Evolutionary conservation across 177 flowering plant genomes (phyloP).

Genomic region (Vitis hybrid): DNA sequence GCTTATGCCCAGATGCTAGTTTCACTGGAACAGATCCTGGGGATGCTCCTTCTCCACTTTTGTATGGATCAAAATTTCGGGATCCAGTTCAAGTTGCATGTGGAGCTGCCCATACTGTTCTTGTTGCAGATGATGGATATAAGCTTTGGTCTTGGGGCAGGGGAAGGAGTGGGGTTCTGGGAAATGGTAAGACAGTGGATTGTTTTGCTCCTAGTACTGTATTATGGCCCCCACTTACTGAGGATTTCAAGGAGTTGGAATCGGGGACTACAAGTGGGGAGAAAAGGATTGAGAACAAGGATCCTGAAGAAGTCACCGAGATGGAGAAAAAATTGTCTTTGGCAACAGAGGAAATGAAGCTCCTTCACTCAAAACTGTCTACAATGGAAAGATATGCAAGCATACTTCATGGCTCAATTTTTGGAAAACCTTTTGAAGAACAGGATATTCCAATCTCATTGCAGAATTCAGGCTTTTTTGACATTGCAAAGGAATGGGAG

Average conservation of each 20-base stretch:
- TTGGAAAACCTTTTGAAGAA: slow-evolving; percentile 69
- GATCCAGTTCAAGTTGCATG: slow-evolving; percentile 74
- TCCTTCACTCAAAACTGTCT: slow-evolving; percentile 56
- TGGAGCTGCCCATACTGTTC: slow-evolving; percentile 91
- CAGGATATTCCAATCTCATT: slow-evolving; percentile 58
- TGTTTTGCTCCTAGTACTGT: slow-evolving; percentile 52
- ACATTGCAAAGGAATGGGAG: slow-evolving; percentile 80
- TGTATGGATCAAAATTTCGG: slow-evolving; percentile 39
- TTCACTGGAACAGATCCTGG: slow-evolving; percentile 67
- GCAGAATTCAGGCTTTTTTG: slow-evolving; percentile 45
- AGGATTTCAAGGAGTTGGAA: slow-evolving; percentile 41
- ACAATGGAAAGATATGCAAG: slow-evolving; percentile 68
- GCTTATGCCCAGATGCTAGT: slow-evolving; percentile 81
- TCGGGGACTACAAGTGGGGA: slow-evolving; percentile 4
- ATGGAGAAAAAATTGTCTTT: slow-evolving; percentile 39
- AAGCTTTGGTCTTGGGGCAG: slow-evolving; percentile 91
- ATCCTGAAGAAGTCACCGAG: slow-evolving; percentile 28
- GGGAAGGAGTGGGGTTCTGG: slow-evolving; percentile 84
- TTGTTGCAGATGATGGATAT: slow-evolving; percentile 57
- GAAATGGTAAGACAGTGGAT: slow-evolving; percentile 59
- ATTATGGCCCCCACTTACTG: slow-evolving; percentile 68
- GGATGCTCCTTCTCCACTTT: slow-evolving; percentile 66
- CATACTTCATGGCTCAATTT: slow-evolving; percentile 73
- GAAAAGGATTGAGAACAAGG: slow-evolving; percentile 13
- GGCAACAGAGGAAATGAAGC: slow-evolving; percentile 58